A percentile compares a stretch with the other conserved stretches of the same genome.
phyloP scores from a whole-genome alignment of 495 filamentous ascomycete species.

The Pyrenula massariospora region DNA sequence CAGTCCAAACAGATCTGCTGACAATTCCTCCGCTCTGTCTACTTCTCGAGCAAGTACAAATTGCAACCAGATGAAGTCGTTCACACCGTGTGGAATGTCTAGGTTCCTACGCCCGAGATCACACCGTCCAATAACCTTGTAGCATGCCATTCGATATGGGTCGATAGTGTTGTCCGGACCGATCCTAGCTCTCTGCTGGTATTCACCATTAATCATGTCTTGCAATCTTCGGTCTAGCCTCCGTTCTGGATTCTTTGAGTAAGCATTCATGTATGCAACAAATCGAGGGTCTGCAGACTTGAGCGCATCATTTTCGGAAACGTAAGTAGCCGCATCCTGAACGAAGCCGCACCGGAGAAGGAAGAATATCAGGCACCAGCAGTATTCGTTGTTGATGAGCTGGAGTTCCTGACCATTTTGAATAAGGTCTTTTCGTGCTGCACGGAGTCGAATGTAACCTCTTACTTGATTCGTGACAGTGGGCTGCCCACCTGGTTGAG shows the following conservation, averaged over 20 bases:
- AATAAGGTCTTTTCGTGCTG: conserved; percentile 64
- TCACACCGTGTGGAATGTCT: conserved; percentile 70
- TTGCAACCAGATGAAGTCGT: conserved; percentile 97
- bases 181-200: conserved; percentile 69
- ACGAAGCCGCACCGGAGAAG: conserved; percentile 79
- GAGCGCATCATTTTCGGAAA: conserved; percentile 69
- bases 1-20: conserved; percentile 79
- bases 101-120: conserved; percentile 71
- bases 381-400: conserved; percentile 57
- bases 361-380: conserved; percentile 91
- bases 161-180: conserved; percentile 80
- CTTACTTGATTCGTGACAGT: conserved; percentile 80
- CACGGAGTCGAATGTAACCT: conserved; percentile 73
- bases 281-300: conserved; percentile 84
- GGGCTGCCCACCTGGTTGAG: conserved; percentile 79
- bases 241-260: conserved; percentile 56
- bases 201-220: conserved; percentile 78
- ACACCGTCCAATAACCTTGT: conserved; percentile 93
- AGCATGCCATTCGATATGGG: conserved; percentile 93
- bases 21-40: conserved; percentile 69
- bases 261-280: conserved; percentile 74
- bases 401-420: conserved; percentile 64
- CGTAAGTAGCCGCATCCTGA: conserved; percentile 74
- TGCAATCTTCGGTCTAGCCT: conserved; percentile 66
- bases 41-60: conserved; percentile 84